These are phyloP conservation scores for Euclidium syriacum DNA, from an alignment of 345 rosid species.

Conservation along the genomic window DNA sequence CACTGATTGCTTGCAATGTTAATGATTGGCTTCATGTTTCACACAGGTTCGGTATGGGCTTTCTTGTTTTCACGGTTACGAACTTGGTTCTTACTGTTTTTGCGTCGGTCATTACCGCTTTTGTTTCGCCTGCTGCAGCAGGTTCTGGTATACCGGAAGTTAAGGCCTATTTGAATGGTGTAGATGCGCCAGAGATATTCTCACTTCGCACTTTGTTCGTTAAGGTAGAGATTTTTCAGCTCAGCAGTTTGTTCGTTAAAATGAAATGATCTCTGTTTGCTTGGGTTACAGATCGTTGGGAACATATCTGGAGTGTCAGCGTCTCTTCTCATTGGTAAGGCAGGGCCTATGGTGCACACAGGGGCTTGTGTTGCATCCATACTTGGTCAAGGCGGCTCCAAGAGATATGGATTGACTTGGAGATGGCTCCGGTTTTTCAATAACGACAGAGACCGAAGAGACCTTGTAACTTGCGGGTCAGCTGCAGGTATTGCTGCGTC, in stretches of 20 bases:
- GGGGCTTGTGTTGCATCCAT: conserved; percentile 92
- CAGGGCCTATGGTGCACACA: conserved; percentile 95
- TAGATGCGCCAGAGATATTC: conserved; percentile 82
- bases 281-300: conserved; percentile 62
- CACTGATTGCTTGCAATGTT: background rate
- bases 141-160: conserved; percentile 98
- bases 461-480: conserved; percentile 89
- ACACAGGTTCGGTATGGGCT: conserved; percentile 60
- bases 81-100: conserved; percentile 70
- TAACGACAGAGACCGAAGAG: conserved; percentile 84
- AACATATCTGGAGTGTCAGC: conserved; percentile 80
- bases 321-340: conserved; percentile 90
- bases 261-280: conserved; percentile 1
- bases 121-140: conserved; percentile 74
- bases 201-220: conserved; percentile 61
- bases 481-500: conserved; percentile 97
- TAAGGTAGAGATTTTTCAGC: conserved; percentile 53
- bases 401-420: conserved; percentile 68
- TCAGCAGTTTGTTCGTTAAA: no score
- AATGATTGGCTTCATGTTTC: background rate
- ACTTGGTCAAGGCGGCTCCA: conserved; percentile 92
- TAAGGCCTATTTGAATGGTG: conserved; percentile 91
- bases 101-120: conserved; percentile 60
- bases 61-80: conserved; percentile 56
- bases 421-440: conserved; percentile 74